A percentile compares a stretch with the other conserved stretches of the same genome.
These are phyloP conservation scores for Colletotrichum somersetense DNA, from an alignment of 2,329 filamentous ascomycete species.

Conservation along the genomic window DNA sequence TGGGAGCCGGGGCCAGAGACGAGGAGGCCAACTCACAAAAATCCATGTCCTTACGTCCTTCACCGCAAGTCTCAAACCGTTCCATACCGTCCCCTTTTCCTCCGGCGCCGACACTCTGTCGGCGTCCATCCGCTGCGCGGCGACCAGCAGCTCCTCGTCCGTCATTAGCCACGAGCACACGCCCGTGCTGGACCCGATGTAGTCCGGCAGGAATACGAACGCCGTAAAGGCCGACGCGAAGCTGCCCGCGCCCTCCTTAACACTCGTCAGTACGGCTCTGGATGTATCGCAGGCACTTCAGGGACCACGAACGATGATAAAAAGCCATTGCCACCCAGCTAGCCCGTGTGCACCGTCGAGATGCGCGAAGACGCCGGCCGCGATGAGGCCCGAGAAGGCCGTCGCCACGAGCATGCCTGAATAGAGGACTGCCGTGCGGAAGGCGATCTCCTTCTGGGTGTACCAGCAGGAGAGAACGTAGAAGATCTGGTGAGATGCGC, in stretches of 20 bases:
- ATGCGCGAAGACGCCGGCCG: conserved; percentile 55
- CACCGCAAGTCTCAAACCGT: conserved; percentile 45
- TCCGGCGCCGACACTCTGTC: conserved; percentile 45
- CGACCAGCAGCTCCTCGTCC: conserved; percentile 41
- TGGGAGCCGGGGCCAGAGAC: background rate
- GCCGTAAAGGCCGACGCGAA: conserved; percentile 43
- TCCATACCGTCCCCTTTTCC: conserved; percentile 35
- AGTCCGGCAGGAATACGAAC: conserved; percentile 46
- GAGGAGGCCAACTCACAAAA: conserved; percentile 39
- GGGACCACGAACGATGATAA: conserved; percentile 62
- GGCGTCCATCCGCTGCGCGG: conserved; percentile 33
- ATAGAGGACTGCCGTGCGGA: conserved; percentile 38
- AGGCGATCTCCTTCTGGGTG: conserved; percentile 39
- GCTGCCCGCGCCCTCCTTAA: conserved; percentile 60
- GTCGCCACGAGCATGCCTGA: conserved; percentile 46
- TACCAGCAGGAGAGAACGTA: conserved; percentile 41
- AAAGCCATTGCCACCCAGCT: conserved; percentile 76
- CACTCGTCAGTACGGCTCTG: too few species aligned
- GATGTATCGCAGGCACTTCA: too few species aligned
- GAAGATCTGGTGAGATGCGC: conserved; percentile 38
- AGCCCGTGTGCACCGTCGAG: conserved; percentile 66
- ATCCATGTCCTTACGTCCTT: conserved; percentile 46
- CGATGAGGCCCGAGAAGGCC: conserved; percentile 59
- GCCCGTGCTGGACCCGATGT: conserved; percentile 38
- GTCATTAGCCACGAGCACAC: conserved; percentile 39